These are phyloP conservation scores for Zelopaecilomyces penicillatus DNA, from an alignment of 2,329 filamentous ascomycete genomes.

Conservation along the genomic window DNA sequence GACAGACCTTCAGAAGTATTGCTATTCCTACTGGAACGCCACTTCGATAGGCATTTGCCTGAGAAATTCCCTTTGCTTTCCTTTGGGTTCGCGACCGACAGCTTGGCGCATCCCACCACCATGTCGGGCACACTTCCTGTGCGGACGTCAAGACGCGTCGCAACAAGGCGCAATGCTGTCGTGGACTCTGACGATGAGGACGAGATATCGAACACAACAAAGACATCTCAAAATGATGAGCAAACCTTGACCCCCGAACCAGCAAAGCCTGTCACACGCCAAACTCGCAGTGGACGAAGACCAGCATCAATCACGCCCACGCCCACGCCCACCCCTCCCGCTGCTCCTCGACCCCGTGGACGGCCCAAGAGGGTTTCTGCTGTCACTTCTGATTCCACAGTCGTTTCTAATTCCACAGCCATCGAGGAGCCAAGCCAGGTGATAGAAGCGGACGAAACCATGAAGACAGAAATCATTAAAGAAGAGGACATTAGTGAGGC, in stretches of 20 bases:
- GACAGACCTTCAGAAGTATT: too few relatives aligned
- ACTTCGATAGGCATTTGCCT: neutral
- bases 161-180: constrained; percentile 61
- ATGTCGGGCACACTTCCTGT: constrained; percentile 27
- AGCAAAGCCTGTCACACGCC: constrained; percentile 46
- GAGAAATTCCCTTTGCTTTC: neutral
- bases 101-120: constrained; percentile 8
- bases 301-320: constrained; percentile 22
- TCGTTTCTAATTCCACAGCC: too few relatives aligned
- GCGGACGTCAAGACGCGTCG: constrained; percentile 33
- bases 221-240: constrained; percentile 58
- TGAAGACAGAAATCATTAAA: constrained; percentile 8
- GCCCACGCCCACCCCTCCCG: constrained; percentile 31
- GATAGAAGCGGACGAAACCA: constrained; percentile 7
- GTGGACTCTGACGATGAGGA: constrained; percentile 77
- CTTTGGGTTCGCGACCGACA: constrained; percentile 5
- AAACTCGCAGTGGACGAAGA: constrained; percentile 31
- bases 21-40: too few relatives aligned
- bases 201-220: constrained; percentile 44
- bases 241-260: constrained; percentile 60
- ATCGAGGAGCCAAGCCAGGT: constrained; percentile 3
- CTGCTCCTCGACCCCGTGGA: constrained; percentile 34
- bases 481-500: constrained; percentile 15
- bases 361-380: constrained; percentile 34
- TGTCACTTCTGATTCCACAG: constrained; percentile 5